Conservation (phyloP, 495 filamentous ascomycete genomes). For the Apodospora peruviana region DNA sequence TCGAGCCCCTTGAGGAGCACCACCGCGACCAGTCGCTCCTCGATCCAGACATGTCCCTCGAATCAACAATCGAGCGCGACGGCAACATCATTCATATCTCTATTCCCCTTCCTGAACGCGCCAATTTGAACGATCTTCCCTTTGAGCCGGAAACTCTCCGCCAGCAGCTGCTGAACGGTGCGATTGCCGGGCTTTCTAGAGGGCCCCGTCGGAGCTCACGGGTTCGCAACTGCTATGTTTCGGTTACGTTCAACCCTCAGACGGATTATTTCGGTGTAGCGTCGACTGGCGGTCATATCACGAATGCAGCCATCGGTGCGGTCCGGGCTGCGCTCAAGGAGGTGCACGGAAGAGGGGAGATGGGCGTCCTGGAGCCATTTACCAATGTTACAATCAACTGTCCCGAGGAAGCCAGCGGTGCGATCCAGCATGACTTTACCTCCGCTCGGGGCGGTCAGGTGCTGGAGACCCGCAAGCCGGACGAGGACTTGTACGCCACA, state of each 20-base stretch:
- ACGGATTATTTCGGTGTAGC: conserved; percentile 56
- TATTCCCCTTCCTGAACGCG: conserved; percentile 30
- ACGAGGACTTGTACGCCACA: conserved; percentile 16
- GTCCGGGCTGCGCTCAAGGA: conserved; percentile 60
- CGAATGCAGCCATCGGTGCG: conserved; percentile 69
- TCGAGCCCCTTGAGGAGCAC: conserved; percentile 54
- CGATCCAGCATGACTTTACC: conserved; percentile 86
- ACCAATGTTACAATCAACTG: conserved; percentile 82
- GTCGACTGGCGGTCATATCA: conserved; percentile 67
- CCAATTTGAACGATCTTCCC: conserved; percentile 39
- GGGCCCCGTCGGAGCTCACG: conserved; percentile 74
- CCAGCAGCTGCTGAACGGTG: conserved; percentile 68
- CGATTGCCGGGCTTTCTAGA: conserved; percentile 75
- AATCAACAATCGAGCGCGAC: conserved; percentile 34
- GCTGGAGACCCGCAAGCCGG: conserved; percentile 67
- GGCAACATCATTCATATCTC: conserved; percentile 58
- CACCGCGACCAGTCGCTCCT: conserved; percentile 24
- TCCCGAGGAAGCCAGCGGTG: conserved; percentile 72
- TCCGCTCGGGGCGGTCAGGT: conserved; percentile 80
- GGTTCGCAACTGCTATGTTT: conserved; percentile 63
- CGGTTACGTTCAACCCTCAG: conserved; percentile 58
- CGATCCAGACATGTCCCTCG: neutral
- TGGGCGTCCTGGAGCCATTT: conserved; percentile 82
- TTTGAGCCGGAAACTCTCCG: conserved; percentile 54
- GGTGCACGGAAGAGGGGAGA: conserved; percentile 37